Percentiles rank a stretch among this genome's conserved stretches.
Evolutionary conservation across 495 filamentous ascomycete species (phyloP).

Genomic region (Podospora anserina): DNA sequence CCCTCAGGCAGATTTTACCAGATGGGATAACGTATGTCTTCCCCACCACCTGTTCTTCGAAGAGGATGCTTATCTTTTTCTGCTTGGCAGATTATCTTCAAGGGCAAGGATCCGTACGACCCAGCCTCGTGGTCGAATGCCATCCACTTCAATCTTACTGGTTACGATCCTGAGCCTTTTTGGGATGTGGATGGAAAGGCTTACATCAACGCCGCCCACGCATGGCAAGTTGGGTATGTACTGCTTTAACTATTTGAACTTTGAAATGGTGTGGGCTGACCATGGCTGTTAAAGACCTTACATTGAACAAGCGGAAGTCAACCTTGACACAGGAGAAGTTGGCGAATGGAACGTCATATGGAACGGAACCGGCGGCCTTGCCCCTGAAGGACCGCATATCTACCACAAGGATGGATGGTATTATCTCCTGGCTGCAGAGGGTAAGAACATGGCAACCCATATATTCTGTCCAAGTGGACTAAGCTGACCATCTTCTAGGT

Average conservation of each 20-base stretch:
- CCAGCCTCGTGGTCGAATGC: slow-evolving; percentile 37
- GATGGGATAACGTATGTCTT: slow-evolving; percentile 41
- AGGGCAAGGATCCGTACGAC: slow-evolving; percentile 35
- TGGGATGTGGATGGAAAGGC: slow-evolving; percentile 51
- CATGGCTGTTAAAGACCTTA: slow-evolving; percentile 30
- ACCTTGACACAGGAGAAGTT: slow-evolving; percentile 39
- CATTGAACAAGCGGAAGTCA: slow-evolving; percentile 37
- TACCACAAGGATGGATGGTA: slow-evolving; percentile 60
- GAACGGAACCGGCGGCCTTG: slow-evolving; percentile 46
- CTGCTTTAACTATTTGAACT: not conserved
- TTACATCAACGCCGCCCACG: slow-evolving; percentile 46
- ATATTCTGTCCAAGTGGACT: not conserved
- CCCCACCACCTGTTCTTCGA: not conserved
- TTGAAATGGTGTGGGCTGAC: not conserved
- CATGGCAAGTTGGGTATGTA: slow-evolving; percentile 41
- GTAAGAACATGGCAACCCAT: not conserved
- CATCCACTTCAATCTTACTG: slow-evolving; percentile 41
- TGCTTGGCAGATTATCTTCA: slow-evolving; percentile 38
- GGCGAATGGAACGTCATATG: slow-evolving; percentile 40
- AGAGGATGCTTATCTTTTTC: not conserved
- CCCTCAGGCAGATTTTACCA: slow-evolving; percentile 31
- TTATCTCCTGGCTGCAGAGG: slow-evolving; percentile 65
- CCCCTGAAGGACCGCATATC: slow-evolving; percentile 64
- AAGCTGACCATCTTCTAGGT: slow-evolving; percentile 8
- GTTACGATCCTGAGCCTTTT: slow-evolving; percentile 45